Base-by-base conservation (phyloP, 768 basidiomycete species). In the Lentinus brumalis region DNA sequence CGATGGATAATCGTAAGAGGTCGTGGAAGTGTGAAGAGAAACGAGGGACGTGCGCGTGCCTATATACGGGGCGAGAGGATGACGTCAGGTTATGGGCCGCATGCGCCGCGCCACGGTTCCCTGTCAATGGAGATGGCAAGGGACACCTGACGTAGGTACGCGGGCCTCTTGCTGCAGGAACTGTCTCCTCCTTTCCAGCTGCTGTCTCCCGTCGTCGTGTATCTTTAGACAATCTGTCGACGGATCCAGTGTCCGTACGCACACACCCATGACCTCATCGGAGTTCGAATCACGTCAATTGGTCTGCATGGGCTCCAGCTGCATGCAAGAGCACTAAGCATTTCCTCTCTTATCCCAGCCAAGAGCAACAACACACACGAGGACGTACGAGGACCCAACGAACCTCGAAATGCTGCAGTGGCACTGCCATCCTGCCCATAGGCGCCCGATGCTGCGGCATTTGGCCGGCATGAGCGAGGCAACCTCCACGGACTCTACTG, bases 1-100 rank as follows among this genome's bases (percentile, higher is more conserved):
- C 53, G 39, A 26, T 10, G 56, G 10, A 50, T n/a, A n/a, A n/a
- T 50, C 53, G 56, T 58, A 44, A 62, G 40, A 31, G 55, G 57
- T 61, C 54, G 61, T 60, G 59, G 16, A n/a, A 9, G 35, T 42
- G 52, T 12, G 49, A 26, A 26, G 21, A 32, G 51, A 21, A 26
- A 31, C 4, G 31, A 52, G 11, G 47, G 52, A 41, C 12, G 53
- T 21, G 31, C 16, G 44, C 8, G 26, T 14, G 61, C 39, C 26
- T 55, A 54, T 49, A 49, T 49, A 29, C 6, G 26, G 47, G 16
- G 26, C 47, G 47, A 49, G 47, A 6, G 26, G 18, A 49, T 49
- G 47, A 49, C 47, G 47, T 49, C 47, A 26, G 14, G 3, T 1
- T 6, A 16, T 7, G 16, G 21, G 9, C 21, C 42, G 42, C 9